Base-by-base conservation (phyloP, 2,329 filamentous ascomycete species). In the Cordyceps cicadae region DNA sequence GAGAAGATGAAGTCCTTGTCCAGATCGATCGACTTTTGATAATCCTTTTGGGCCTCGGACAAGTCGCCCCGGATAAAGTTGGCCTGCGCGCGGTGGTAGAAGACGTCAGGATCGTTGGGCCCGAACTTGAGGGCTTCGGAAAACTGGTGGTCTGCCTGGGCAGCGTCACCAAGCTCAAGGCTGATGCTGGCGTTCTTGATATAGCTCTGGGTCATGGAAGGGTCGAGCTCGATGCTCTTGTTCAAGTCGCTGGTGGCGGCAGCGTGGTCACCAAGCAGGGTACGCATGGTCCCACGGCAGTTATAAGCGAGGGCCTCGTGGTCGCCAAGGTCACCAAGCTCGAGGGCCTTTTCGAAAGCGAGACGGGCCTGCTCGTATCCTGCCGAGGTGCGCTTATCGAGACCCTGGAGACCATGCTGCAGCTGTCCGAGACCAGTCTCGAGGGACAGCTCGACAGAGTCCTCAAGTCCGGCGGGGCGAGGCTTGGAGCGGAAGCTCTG, bases 111-210 rank as follows among this genome's bases (percentile, higher is more conserved):
- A 70, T 99, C 94, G 60, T 89, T 83, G 67, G 86, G 82, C 77
- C 97, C 92, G 74, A 96, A 89, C 67, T 85, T 81, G 68, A 95
- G 84, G 41, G 94, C 94, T 68, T 87, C 83, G 65, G 89, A 88
- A 70, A 99, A 97, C 75, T 97, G 93, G 62, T 87, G 83, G 62
- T 91, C 87, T 48, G 94, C 93, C 70, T 87, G 87, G n/a, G 92
- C 88, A 59, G 90, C 89, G 70, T 93, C 87, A 64, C 90, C 92
- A 63, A 94, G 86, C 77, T 99, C 94, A 45, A 99, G 82, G 74
- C 95, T 90, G 88, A 99, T 96, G 81, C 92, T 97, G 60, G 94
- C 94, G 63, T 94, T 89, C 83, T 99, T 99, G 79, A 99, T 96
- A 75, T 95, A 97, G 79, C 90, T 96, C 78, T 99, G 94, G 8